Evolutionary conservation across 2,329 filamentous ascomycete species (phyloP), one percentile per base, ranked within the genome.

Genomic region (Aspergillus brunneoviolaceus): DNA sequence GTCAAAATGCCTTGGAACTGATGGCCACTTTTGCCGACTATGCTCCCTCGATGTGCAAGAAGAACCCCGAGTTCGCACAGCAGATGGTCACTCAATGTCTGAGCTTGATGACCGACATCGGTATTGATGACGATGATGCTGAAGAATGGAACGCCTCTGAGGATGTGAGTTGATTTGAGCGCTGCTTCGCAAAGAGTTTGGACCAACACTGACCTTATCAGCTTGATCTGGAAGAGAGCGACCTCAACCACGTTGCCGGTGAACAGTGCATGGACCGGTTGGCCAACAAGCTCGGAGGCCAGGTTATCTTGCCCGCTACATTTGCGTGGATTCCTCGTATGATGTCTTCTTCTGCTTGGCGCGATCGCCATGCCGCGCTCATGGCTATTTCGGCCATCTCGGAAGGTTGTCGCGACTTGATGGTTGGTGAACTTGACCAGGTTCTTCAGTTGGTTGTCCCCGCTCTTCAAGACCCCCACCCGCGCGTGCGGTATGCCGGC

Each of bases 361-460:
- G 91, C 71, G 95, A 99, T 76, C 87, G 94, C 63, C 95, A 99
- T 76, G 95, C 95, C 33, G 95, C 95, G 51, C 85, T 99, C 55
- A 99, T 99, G 95, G 95, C 95, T 25, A 97, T 99, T 63, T 98
- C 94, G 2, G 95, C 95, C 66, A 99, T 99, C 65, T 98, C 95
- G 0, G 95, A 99, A 77, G 95, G 95, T 42, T 99, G 95, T 73
- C 89, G 92, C 60, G 94, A 98, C 27, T 83, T 97, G 63, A 99
- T 99, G 95, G 85, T 96, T 66, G 90, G 90, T 48, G 95, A 99
- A 76, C 83, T 99, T 4, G 91, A 92, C 75, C 93, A 97, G 73
- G 94, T 99, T 23, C 84, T 99, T 51, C 92, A 96, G 65, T 84
- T 99, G 58, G 94, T 99, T n/a, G 87, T 97, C 53, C 95, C 95